Base-by-base conservation (phyloP, 2,329 filamentous ascomycete species). In the Knufia petricola region DNA sequence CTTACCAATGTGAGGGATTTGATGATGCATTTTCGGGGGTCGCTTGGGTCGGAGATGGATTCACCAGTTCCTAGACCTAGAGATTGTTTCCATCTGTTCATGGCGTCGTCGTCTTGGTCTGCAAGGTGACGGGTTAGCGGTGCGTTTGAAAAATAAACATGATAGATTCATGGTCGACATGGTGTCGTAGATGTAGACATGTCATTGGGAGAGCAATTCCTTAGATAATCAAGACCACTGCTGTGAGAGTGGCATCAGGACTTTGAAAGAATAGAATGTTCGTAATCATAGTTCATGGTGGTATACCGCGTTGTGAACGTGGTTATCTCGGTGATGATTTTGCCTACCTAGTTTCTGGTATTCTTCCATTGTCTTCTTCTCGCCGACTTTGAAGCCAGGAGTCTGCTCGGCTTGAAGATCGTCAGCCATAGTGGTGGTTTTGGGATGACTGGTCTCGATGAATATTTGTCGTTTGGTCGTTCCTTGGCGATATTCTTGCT, bases 361-460 rank as follows among this genome's bases (percentile, higher is more conserved):
- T 69, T 95, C 86, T 56, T 90, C 86, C 64, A 98, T 77, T 60
- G 87, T 94, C 79, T 96, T 95, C 83, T 95, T 95, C 79, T 95
- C 87, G 59, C 87, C 89, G 65, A 95, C 85, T 81, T 94, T 95
- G 83, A 95, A 96, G 66, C 90, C 90, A 72, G 89, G 83, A 58
- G 89, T 95, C 72, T 84, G 78, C 73, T 92, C 85, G 56, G 87
- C 84, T 68, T 85, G 75, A 59, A 90, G 80, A 63, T 96, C 90
- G 54, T 95, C 87, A 58, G 81, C 75, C 83, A 87, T 87, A 61
- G 60, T 75, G 43, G 32, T 36, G 9, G 32, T 36, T 36, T 36
- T n/a, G 7, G 28, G 7, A 13, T 7, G 28, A 30, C 13, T 13
- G 28, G 13, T 13, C 7, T 30, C 28, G 28, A 30, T n/a, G n/a